Percentiles rank a stretch among this genome's conserved stretches.
Conservation (phyloP, 257 asterid genomes). For the Nicotiana undulata region DNA sequence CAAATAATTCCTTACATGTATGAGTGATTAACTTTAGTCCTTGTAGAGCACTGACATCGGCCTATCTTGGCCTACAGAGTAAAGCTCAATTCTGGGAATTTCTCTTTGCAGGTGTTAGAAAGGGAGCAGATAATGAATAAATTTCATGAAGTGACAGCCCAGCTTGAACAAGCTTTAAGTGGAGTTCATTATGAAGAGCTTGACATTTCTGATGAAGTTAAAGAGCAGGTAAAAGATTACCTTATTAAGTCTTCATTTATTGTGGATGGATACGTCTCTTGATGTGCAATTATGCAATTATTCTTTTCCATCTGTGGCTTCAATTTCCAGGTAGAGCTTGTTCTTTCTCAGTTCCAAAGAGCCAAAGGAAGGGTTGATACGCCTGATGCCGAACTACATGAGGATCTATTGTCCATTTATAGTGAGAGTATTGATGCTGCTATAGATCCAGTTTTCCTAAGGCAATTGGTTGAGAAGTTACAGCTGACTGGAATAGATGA, state of each 20-base stretch:
- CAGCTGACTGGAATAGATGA: slow-evolving; percentile 77
- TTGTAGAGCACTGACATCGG: not conserved
- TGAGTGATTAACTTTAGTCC: not conserved
- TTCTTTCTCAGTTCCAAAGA: slow-evolving; percentile 90
- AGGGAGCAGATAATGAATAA: slow-evolving; percentile 63
- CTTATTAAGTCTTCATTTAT: not conserved
- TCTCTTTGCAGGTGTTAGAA: slow-evolving; percentile 69
- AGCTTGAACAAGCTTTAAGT: slow-evolving; percentile 76
- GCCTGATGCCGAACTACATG: slow-evolving; percentile 65
- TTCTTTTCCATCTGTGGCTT: slow-evolving; percentile 1
- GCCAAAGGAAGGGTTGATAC: slow-evolving; percentile 90
- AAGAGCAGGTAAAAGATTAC: slow-evolving; percentile 65
- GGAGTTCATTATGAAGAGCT: slow-evolving; percentile 72
- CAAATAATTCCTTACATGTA: not conserved
- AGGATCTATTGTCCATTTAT: slow-evolving; percentile 65
- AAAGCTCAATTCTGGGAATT: slow-evolving; percentile 9
- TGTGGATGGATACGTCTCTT: slow-evolving; percentile 3
- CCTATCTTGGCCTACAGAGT: not conserved
- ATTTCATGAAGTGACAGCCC: slow-evolving; percentile 73
- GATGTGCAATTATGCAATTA: not conserved
- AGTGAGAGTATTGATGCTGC: slow-evolving; percentile 29
- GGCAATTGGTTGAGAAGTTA: slow-evolving; percentile 68
- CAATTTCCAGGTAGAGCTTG: slow-evolving; percentile 78
- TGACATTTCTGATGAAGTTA: slow-evolving; percentile 91
- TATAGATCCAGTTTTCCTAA: slow-evolving; percentile 45